Evolutionary conservation across 129 eudicot species (phyloP).

Genomic region (Dittrichia graveolens): DNA sequence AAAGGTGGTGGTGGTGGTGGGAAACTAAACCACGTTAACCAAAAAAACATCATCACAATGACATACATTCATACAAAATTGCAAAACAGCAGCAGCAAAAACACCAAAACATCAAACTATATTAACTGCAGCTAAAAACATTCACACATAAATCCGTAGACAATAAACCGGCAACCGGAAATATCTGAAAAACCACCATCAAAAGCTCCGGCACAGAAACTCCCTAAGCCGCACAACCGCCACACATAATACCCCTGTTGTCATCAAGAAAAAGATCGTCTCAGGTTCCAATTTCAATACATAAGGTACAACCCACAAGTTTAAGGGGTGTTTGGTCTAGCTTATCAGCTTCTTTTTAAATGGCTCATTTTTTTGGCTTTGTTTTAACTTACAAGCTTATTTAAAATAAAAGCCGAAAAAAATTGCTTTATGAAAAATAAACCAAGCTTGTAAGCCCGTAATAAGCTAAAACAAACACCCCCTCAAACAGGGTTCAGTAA

Average conservation of each 20-base stretch:
- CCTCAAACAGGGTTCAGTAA: too few species aligned
- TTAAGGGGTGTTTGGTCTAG: too few species aligned
- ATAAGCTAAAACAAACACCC: too few species aligned
- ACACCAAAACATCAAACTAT: slow-evolving; percentile 18
- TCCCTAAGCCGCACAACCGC: slow-evolving; percentile 36
- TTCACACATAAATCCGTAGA: slow-evolving; percentile 33
- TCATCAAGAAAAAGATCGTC: slow-evolving; percentile 1
- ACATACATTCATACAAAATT: slow-evolving; percentile 24
- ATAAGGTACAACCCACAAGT: too few species aligned
- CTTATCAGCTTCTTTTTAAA: too few species aligned
- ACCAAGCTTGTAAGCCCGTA: too few species aligned
- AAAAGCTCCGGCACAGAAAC: background rate
- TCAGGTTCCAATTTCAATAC: background rate
- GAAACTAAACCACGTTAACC: background rate
- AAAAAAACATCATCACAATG: slow-evolving; percentile 1
- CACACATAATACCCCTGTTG: slow-evolving; percentile 39
- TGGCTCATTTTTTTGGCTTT: too few species aligned
- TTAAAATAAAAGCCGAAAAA: too few species aligned
- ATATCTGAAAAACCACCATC: slow-evolving; percentile 21
- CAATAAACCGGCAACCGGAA: slow-evolving; percentile 17
- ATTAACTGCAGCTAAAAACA: slow-evolving; percentile 28
- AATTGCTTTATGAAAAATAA: too few species aligned
- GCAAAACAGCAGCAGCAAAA: slow-evolving; percentile 6
- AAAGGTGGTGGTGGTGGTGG: background rate
- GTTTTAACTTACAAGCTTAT: too few species aligned